Percentiles rank a stretch among this genome's conserved stretches.
These are phyloP conservation scores for Sarocladium oryzae DNA, from an alignment of 2,329 filamentous ascomycete species.

Conservation along the genomic window DNA sequence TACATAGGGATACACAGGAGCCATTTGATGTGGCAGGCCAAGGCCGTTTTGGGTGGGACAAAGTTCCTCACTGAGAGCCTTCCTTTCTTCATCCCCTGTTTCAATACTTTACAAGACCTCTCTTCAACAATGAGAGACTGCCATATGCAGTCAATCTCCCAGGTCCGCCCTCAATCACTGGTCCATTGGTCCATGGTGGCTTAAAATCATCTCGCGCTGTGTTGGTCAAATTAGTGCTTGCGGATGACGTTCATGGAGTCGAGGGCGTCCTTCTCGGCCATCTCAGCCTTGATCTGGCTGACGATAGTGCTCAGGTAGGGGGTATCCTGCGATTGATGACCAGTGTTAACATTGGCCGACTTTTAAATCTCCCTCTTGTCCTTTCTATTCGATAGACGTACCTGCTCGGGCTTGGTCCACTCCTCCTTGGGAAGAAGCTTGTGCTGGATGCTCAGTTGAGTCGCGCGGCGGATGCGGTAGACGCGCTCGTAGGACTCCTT, in stretches of 20 bases:
- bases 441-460: conserved; percentile 65
- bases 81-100: background rate
- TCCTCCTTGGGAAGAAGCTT: conserved; percentile 57
- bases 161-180: background rate
- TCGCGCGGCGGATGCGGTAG: conserved; percentile 91
- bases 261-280: conserved; percentile 45
- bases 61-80: background rate
- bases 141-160: background rate
- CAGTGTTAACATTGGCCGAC: no score
- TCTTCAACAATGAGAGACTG: background rate
- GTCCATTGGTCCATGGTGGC: no score
- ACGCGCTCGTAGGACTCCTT: conserved; percentile 95
- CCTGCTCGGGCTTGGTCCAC: conserved; percentile 53
- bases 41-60: background rate
- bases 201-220: background rate
- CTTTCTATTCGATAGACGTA: conserved; percentile 17
- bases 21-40: background rate
- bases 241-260: conserved; percentile 44
- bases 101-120: conserved; percentile 6
- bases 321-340: conserved; percentile 35
- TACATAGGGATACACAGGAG: conserved; percentile 10
- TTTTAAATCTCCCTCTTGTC: background rate
- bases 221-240: conserved; percentile 34
- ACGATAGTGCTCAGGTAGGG: conserved; percentile 50
- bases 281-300: conserved; percentile 41